These are phyloP conservation scores for Myxozyma vanderwaltii DNA, from an alignment of 805 yeast species.

Conservation along the genomic window DNA sequence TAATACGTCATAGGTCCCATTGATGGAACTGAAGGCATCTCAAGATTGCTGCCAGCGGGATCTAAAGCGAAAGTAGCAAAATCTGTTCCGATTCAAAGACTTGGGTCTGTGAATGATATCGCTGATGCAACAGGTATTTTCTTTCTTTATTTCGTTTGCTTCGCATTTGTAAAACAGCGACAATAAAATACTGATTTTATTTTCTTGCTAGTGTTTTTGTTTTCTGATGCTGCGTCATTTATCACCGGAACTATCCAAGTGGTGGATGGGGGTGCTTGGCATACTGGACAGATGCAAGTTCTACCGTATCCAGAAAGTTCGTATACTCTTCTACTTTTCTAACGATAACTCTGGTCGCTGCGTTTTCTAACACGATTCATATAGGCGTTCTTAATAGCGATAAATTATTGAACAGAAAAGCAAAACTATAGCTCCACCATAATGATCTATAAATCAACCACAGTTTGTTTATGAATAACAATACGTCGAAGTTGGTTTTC, in stretches of 20 bases:
- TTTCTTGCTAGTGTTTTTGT: constrained; percentile 55
- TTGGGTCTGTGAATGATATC: constrained; percentile 72
- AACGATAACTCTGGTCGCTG: not conserved
- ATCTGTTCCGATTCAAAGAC: constrained; percentile 54
- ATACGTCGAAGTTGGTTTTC: no score
- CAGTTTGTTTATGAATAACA: no score
- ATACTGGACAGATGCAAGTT: constrained; percentile 15
- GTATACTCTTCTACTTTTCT: not conserved
- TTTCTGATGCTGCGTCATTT: constrained; percentile 79
- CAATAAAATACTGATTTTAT: no score
- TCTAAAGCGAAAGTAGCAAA: constrained; percentile 48
- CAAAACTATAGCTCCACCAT: not conserved
- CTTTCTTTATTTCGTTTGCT: not conserved
- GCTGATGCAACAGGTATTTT: constrained; percentile 74
- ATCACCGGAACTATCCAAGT: constrained; percentile 75
- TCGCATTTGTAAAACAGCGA: no score
- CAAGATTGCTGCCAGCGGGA: constrained; percentile 55
- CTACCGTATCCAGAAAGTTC: constrained; percentile 26
- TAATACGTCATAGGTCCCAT: constrained; percentile 50
- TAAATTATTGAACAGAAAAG: not conserved
- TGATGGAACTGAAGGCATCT: constrained; percentile 81
- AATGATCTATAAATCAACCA: not conserved
- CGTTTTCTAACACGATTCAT: not conserved
- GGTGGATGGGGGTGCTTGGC: constrained; percentile 87
- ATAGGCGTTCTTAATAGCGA: constrained; percentile 13